phyloP scores from a whole-genome alignment of 176 grass and related monocot species.

The Hsuehochloa calcarea region DNA sequence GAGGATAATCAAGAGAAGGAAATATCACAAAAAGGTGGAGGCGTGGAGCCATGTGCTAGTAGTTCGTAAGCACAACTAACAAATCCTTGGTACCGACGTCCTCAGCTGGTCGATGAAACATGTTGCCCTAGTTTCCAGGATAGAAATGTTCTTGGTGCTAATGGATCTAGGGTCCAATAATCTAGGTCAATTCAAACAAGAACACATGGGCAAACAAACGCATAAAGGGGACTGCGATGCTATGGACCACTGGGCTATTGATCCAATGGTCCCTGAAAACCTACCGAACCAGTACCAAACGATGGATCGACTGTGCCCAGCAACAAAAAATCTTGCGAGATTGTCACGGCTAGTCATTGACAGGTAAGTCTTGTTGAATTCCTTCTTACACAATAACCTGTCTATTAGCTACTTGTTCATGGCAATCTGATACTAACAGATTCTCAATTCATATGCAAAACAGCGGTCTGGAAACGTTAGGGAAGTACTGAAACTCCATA shows the following conservation, averaged over 20 bases:
- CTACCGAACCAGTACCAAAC: background rate
- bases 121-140: conserved; percentile 38
- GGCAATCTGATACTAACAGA: background rate
- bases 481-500: background rate
- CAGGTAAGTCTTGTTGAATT: background rate
- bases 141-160: background rate
- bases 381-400: background rate
- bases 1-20: background rate
- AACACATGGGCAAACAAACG: background rate
- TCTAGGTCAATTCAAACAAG: background rate
- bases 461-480: background rate
- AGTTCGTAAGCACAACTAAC: background rate
- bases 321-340: background rate
- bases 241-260: background rate
- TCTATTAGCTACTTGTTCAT: background rate
- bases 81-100: conserved; percentile 15
- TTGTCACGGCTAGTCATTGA: background rate
- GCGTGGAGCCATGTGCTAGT: conserved; percentile 30
- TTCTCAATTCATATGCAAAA: background rate
- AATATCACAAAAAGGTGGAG: background rate
- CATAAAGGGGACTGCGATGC: background rate
- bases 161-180: conserved; percentile 6
- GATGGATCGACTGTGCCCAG: background rate
- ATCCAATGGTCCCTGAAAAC: conserved; percentile 8
- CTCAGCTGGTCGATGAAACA: conserved; percentile 31